These are phyloP conservation scores for Houttuynia cordata DNA, from an alignment of 164 flowering plant genomes.

Conservation along the genomic window DNA sequence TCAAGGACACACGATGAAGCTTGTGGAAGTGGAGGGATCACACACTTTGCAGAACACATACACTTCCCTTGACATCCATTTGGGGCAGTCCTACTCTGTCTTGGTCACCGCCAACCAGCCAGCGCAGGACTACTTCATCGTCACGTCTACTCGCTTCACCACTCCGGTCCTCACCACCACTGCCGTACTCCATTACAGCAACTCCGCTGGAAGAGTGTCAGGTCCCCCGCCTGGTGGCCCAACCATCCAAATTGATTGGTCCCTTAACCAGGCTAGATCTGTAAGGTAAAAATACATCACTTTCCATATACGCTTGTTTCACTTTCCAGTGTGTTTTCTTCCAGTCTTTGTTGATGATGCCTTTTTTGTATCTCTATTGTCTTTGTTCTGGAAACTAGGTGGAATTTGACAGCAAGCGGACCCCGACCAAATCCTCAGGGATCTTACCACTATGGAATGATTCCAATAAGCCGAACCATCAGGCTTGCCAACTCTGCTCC, in stretches of 20 bases:
- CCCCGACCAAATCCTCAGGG: slow-evolving; percentile 98
- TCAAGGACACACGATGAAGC: slow-evolving; percentile 72
- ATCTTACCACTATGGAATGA: slow-evolving; percentile 79
- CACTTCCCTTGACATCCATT: slow-evolving; percentile 72
- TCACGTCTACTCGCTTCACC: slow-evolving; percentile 80
- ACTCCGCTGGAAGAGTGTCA: slow-evolving; percentile 46
- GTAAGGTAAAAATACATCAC: slow-evolving; percentile 41
- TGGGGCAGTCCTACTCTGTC: slow-evolving; percentile 87
- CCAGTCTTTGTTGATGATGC: background rate
- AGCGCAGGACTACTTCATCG: slow-evolving; percentile 66
- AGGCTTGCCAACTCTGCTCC: slow-evolving; percentile 60
- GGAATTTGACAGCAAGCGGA: slow-evolving; percentile 79
- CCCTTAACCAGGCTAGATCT: slow-evolving; percentile 72
- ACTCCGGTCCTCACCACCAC: slow-evolving; percentile 61
- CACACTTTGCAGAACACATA: slow-evolving; percentile 81
- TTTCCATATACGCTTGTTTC: no score
- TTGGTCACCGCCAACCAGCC: slow-evolving; percentile 84
- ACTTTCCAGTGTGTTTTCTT: background rate
- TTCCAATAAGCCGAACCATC: slow-evolving; percentile 56
- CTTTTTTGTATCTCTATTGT: background rate
- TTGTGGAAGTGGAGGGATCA: slow-evolving; percentile 92
- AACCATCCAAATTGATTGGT: slow-evolving; percentile 58
- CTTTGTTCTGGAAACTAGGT: slow-evolving; percentile 19
- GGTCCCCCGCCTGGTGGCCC: slow-evolving; percentile 82
- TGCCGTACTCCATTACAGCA: slow-evolving; percentile 73